Conservation (phyloP, 1,284 basidiomycete species). For the Dichomitus squalens region DNA sequence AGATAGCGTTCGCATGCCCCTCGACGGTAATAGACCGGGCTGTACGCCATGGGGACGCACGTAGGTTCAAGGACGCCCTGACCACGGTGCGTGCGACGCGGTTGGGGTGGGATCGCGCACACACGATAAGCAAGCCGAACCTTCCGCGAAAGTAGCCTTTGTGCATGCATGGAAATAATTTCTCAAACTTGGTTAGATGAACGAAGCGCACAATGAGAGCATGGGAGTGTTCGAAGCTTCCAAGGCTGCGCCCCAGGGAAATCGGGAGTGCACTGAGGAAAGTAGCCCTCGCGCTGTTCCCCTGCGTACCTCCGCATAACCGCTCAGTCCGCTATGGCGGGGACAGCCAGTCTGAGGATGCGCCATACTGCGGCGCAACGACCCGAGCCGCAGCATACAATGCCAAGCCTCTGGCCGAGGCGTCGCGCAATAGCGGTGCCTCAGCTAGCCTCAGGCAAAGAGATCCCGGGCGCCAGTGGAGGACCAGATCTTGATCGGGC, state of each 20-base stretch:
- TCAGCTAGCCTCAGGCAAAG: not conserved
- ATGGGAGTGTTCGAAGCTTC: not conserved
- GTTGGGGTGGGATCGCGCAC: not conserved
- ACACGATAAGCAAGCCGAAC: too few species aligned
- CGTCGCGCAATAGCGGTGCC: not conserved
- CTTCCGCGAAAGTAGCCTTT: not conserved
- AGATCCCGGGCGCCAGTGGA: conserved; percentile 12
- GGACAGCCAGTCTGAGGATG: too few species aligned
- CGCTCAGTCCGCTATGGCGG: not conserved
- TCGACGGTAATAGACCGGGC: not conserved
- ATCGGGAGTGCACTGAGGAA: not conserved
- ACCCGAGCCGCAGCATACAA: not conserved
- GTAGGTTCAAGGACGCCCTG: not conserved
- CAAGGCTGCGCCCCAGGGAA: not conserved
- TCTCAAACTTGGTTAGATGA: conserved; percentile 1
- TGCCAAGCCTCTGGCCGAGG: not conserved
- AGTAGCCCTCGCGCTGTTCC: not conserved
- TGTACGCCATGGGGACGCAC: not conserved
- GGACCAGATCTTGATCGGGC: conserved; percentile 11
- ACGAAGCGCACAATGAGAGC: not conserved
- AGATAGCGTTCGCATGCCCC: not conserved
- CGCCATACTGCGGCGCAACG: not conserved
- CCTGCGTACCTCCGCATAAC: not conserved
- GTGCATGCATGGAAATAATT: not conserved
- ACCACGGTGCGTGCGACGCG: not conserved